Percentiles rank a stretch among this genome's conserved stretches.
These are phyloP conservation scores for Arthrobotrys musiformis DNA, from an alignment of 2,329 filamentous ascomycete species.

Conservation along the genomic window DNA sequence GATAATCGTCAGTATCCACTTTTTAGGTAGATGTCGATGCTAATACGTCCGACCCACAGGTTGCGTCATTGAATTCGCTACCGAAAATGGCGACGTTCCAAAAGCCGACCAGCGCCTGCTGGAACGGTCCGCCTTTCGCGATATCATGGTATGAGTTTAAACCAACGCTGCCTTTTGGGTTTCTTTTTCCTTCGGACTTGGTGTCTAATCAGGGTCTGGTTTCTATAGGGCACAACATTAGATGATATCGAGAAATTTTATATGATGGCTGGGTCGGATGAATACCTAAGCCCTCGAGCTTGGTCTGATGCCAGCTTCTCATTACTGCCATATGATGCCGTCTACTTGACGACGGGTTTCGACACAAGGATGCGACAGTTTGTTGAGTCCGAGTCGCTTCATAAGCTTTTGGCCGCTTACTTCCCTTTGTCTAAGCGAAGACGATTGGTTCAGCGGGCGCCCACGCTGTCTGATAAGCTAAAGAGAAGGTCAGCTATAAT, in stretches of 20 bases:
- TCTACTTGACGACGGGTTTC: constrained; percentile 56
- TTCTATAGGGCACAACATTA: constrained; percentile 16
- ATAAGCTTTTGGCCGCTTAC: constrained; percentile 53
- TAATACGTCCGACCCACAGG: constrained; percentile 26
- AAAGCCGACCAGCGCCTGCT: constrained; percentile 57
- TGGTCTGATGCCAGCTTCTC: constrained; percentile 56
- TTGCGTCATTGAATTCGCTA: constrained; percentile 57
- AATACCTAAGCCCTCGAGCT: constrained; percentile 55
- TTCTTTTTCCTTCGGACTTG: neutral
- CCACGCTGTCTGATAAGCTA: constrained; percentile 39
- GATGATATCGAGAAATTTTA: constrained; percentile 52
- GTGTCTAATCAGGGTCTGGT: neutral
- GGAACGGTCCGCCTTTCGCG: constrained; percentile 43
- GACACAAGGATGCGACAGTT: constrained; percentile 58
- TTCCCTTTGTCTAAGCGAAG: constrained; percentile 56
- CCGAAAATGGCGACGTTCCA: constrained; percentile 56
- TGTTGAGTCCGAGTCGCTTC: constrained; percentile 57
- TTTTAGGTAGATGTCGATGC: constrained; percentile 2
- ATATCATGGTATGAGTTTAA: constrained; percentile 31
- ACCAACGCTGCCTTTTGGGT: neutral
- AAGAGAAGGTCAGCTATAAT: constrained; percentile 42
- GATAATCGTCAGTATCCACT: neutral
- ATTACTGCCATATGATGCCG: constrained; percentile 56
- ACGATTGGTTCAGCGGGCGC: constrained; percentile 18
- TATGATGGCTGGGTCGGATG: constrained; percentile 56